Percentiles rank a stretch among this genome's conserved stretches.
phyloP scores from a whole-genome alignment of 345 rosid genomes.

The Syzygium jambos region DNA sequence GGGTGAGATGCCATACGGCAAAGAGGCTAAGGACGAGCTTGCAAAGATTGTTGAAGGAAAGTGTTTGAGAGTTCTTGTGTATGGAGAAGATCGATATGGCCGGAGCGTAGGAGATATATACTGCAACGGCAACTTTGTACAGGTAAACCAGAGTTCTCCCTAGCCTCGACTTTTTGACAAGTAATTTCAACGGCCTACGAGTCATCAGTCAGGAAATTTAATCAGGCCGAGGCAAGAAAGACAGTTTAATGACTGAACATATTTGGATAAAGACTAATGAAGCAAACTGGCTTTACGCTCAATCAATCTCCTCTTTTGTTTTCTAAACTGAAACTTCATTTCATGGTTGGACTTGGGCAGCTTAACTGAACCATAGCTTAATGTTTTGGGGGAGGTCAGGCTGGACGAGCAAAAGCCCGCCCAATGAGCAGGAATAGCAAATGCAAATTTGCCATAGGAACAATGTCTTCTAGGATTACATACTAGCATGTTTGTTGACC shows the following conservation, averaged over 20 bases:
- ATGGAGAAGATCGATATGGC: constrained; percentile 56
- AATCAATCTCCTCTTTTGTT: neutral
- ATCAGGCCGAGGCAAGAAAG: neutral
- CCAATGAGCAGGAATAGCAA: neutral
- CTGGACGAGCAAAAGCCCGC: neutral
- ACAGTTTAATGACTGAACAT: neutral
- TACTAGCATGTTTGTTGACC: neutral
- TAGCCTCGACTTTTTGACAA: neutral
- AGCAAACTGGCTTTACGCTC: neutral
- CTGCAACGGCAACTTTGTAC: constrained; percentile 55
- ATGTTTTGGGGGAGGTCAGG: neutral
- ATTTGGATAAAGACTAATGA: neutral
- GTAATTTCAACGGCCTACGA: neutral
- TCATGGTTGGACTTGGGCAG: neutral
- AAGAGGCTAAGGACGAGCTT: constrained; percentile 62
- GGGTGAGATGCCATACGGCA: constrained; percentile 62
- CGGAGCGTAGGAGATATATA: constrained; percentile 70
- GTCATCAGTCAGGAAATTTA: neutral
- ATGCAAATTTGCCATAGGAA: neutral
- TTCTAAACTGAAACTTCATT: neutral
- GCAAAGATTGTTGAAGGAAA: constrained; percentile 55
- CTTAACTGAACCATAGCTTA: neutral
- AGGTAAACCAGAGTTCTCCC: constrained; percentile 16
- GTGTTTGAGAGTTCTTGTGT: constrained; percentile 52
- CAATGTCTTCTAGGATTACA: neutral